A percentile compares a stretch with the other conserved stretches of the same genome.
These are phyloP conservation scores for Colletotrichum trifolii DNA, from an alignment of 2,329 filamentous ascomycete genomes.

Conservation along the genomic window DNA sequence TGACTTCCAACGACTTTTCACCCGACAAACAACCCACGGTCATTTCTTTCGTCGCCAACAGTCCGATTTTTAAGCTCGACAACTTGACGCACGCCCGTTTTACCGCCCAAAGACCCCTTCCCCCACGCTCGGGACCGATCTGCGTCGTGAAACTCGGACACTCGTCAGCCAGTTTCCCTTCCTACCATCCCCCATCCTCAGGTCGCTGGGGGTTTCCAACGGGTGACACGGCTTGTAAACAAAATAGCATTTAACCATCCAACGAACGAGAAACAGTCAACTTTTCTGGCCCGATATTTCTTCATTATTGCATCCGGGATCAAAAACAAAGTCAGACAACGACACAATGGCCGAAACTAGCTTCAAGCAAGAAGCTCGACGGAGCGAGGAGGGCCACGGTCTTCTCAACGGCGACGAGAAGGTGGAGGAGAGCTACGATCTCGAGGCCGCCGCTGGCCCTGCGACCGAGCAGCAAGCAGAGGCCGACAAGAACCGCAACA, in stretches of 20 bases:
- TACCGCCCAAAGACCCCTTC: constrained; percentile 8
- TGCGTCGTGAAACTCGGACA: constrained; percentile 31
- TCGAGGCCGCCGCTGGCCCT: constrained; percentile 33
- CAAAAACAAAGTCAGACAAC: background rate
- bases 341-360: constrained; percentile 36
- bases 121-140: constrained; percentile 32
- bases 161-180: constrained; percentile 22
- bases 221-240: constrained; percentile 24
- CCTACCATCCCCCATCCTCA: constrained; percentile 7
- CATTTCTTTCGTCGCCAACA: constrained; percentile 21
- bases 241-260: constrained; percentile 29
- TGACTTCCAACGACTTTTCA: constrained; percentile 19
- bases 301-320: background rate
- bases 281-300: background rate
- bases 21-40: constrained; percentile 11
- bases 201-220: constrained; percentile 11
- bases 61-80: constrained; percentile 30
- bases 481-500: constrained; percentile 22
- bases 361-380: constrained; percentile 34
- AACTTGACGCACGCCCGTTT: constrained; percentile 24
- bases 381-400: constrained; percentile 38
- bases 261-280: constrained; percentile 15
- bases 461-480: constrained; percentile 26
- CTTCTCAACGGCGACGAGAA: constrained; percentile 39
- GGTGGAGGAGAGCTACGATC: constrained; percentile 36